These are phyloP conservation scores for Hyaloscypha finlandica DNA, from an alignment of 495 filamentous ascomycete species.

Conservation along the genomic window DNA sequence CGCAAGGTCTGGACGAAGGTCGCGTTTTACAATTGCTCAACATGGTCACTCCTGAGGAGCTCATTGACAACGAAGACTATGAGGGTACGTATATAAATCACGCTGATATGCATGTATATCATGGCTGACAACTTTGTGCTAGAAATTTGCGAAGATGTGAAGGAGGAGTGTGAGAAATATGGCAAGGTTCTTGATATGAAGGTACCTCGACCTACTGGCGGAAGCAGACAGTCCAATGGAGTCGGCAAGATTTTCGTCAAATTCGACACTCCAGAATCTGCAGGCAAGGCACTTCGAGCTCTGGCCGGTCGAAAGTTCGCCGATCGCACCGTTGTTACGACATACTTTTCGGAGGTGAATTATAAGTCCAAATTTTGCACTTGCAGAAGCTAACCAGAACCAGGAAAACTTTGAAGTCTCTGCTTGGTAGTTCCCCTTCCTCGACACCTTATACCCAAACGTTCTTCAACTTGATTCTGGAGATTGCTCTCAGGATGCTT, in stretches of 20 bases:
- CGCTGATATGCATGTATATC: too few relatives aligned
- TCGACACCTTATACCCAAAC: slow-evolving; percentile 13
- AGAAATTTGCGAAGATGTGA: slow-evolving; percentile 95
- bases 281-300: slow-evolving; percentile 80
- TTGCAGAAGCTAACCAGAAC: not conserved
- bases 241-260: slow-evolving; percentile 98
- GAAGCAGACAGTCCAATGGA: slow-evolving; percentile 78
- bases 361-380: slow-evolving; percentile 5
- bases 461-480: not conserved
- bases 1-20: slow-evolving; percentile 69
- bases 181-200: slow-evolving; percentile 83
- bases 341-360: slow-evolving; percentile 88
- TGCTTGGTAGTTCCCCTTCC: slow-evolving; percentile 59
- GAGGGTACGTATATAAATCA: slow-evolving; percentile 58
- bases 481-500: not conserved
- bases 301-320: slow-evolving; percentile 94
- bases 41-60: slow-evolving; percentile 96
- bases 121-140: not conserved
- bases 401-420: slow-evolving; percentile 79
- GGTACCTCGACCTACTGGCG: slow-evolving; percentile 82
- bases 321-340: slow-evolving; percentile 92
- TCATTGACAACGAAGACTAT: slow-evolving; percentile 92
- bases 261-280: slow-evolving; percentile 75
- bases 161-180: slow-evolving; percentile 90
- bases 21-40: slow-evolving; percentile 91